phyloP scores from a whole-genome alignment of 345 rosid species.

The Pugionium cornutum region DNA sequence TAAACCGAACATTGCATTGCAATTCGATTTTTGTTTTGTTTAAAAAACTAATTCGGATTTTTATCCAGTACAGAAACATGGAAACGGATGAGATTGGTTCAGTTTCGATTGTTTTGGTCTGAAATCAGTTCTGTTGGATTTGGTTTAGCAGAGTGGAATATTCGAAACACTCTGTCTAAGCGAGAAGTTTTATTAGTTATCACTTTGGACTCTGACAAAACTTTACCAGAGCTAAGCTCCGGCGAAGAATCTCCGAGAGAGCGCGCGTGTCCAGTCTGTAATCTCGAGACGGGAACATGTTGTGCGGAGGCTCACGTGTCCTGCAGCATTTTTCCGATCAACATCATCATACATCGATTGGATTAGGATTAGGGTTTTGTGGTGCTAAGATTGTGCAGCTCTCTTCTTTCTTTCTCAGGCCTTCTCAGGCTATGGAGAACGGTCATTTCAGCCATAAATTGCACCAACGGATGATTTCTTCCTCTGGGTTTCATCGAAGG shows the following conservation, averaged over 20 bases:
- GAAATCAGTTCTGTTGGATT: constrained; percentile 18
- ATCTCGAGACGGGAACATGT: constrained; percentile 43
- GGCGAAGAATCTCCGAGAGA: constrained; percentile 31
- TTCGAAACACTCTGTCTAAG: background rate
- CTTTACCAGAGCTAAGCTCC: constrained; percentile 21
- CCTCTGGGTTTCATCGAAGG: constrained; percentile 44
- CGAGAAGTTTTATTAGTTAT: background rate
- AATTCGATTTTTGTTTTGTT: background rate
- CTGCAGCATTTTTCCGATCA: constrained; percentile 57
- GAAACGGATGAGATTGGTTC: background rate
- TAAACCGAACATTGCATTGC: too few species aligned
- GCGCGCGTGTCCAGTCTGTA: constrained; percentile 10
- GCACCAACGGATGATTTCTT: constrained; percentile 46
- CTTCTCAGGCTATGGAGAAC: constrained; percentile 35
- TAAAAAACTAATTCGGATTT: too few species aligned
- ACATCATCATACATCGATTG: constrained; percentile 29
- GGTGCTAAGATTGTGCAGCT: constrained; percentile 48
- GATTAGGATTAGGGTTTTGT: constrained; percentile 54
- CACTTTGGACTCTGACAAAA: background rate
- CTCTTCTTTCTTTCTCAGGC: constrained; percentile 53
- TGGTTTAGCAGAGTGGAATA: constrained; percentile 2
- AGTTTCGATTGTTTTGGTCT: background rate
- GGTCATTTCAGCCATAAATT: constrained; percentile 28
- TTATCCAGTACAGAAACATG: too few species aligned
- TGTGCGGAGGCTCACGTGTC: constrained; percentile 69